phyloP scores from a whole-genome alignment of 1,284 basidiomycete genomes.

The Naganishia liquefaciens region DNA sequence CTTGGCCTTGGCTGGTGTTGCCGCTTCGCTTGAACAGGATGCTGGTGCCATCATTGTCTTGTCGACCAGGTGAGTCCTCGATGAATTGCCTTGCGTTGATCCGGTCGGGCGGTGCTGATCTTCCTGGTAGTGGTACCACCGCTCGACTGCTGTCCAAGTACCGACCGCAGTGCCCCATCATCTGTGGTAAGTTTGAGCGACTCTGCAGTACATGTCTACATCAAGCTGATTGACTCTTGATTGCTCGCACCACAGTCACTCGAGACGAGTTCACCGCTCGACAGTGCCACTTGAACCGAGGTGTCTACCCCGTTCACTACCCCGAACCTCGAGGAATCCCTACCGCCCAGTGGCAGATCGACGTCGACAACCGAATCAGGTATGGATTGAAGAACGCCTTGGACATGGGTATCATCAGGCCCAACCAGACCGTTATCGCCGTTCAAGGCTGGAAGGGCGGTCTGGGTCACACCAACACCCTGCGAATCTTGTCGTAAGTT shows the following conservation, averaged over 20 bases:
- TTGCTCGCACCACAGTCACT: slow-evolving; percentile 67
- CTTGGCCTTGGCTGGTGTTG: slow-evolving; percentile 87
- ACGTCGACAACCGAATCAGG: slow-evolving; percentile 65
- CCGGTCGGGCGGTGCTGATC: neutral
- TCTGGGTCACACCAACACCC: slow-evolving; percentile 70
- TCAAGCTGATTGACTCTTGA: slow-evolving; percentile 17
- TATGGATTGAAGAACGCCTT: slow-evolving; percentile 90
- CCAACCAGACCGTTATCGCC: slow-evolving; percentile 87
- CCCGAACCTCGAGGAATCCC: slow-evolving; percentile 84
- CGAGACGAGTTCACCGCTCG: slow-evolving; percentile 93
- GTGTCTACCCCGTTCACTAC: slow-evolving; percentile 95
- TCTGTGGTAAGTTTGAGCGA: slow-evolving; percentile 67
- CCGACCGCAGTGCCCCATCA: slow-evolving; percentile 88
- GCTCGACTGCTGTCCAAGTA: slow-evolving; percentile 97
- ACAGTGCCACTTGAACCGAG: slow-evolving; percentile 95
- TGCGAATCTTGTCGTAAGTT: slow-evolving; percentile 51
- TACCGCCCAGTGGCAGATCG: slow-evolving; percentile 92
- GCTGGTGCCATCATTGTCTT: slow-evolving; percentile 93
- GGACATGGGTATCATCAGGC: slow-evolving; percentile 80
- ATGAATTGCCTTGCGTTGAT: neutral
- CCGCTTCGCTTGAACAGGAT: slow-evolving; percentile 89
- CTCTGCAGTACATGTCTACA: neutral
- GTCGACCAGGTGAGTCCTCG: slow-evolving; percentile 63
- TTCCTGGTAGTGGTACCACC: slow-evolving; percentile 68
- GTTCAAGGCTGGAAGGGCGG: slow-evolving; percentile 99